These are phyloP conservation scores for Neurospora sp. DNA, from an alignment of 495 filamentous ascomycete species.

Conservation along the genomic window DNA sequence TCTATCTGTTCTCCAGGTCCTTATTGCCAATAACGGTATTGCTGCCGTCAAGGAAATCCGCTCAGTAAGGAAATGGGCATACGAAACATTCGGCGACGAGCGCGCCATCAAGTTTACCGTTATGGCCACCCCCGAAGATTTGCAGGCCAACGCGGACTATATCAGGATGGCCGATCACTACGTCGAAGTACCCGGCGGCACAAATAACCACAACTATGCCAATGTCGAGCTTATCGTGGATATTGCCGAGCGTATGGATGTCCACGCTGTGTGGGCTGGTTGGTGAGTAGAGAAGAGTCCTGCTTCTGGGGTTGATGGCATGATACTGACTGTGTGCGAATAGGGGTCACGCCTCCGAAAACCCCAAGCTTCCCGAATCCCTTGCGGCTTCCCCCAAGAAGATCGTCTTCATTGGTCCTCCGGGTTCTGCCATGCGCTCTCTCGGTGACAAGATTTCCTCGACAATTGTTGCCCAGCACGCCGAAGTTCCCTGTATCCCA, in stretches of 20 bases:
- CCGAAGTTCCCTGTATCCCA: conserved; percentile 92
- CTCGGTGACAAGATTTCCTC: conserved; percentile 99
- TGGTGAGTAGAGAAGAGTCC: conserved; percentile 51
- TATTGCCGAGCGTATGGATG: conserved; percentile 96
- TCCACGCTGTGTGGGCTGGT: conserved; percentile 98
- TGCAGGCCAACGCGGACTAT: conserved; percentile 95
- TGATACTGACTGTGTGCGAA: conserved; percentile 2
- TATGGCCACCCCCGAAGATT: conserved; percentile 99
- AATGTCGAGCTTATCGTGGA: conserved; percentile 99
- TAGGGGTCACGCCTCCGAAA: conserved; percentile 98
- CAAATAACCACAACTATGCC: conserved; percentile 99
- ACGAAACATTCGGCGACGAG: conserved; percentile 98
- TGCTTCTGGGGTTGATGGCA: neutral
- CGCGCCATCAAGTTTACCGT: conserved; percentile 97
- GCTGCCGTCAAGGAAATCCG: conserved; percentile 98
- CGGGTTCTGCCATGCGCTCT: conserved; percentile 96
- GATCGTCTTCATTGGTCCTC: conserved; percentile 97
- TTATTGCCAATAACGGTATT: conserved; percentile 99
- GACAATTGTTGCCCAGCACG: conserved; percentile 97
- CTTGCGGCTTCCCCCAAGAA: conserved; percentile 92
- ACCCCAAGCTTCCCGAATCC: conserved; percentile 92
- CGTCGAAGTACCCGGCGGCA: conserved; percentile 97
- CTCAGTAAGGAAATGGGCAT: conserved; percentile 98
- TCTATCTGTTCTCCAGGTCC: conserved; percentile 48
- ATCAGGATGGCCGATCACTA: conserved; percentile 99